Base-by-base conservation (phyloP, 495 filamentous ascomycete species). In the Penicillium angulare region DNA sequence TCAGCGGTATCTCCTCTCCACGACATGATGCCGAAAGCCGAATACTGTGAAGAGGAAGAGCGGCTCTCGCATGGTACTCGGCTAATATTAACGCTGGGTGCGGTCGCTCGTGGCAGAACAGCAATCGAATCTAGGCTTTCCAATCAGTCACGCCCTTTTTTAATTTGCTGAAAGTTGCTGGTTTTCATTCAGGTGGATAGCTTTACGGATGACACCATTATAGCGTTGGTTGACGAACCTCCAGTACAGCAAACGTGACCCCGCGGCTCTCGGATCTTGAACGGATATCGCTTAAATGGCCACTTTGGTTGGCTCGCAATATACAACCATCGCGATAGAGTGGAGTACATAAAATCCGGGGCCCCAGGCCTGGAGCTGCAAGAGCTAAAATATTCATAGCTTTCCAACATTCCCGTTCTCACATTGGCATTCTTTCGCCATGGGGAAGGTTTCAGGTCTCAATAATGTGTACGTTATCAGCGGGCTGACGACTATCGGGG, bases 321-420 rank as follows among this genome's bases (percentile, higher is more conserved):
- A 5, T 26, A 27, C 29, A 56, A 21, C 17, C 24, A 20, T 23
- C 38, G 7, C 36, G 17, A 43, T 17, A n/a, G 32, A 23, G 53
- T 53, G 57, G 52, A 60, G 53, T 44, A 56, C 35, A 52, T 56
- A 56, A 56, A 56, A 52, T 60, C 53, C 48, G 53, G 57, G 49
- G 57, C 38, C 52, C 57, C 57, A 47, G 53, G 33, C 29, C 17
- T 32, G 15, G 38, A n/a, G n/a, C n/a, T n/a, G n/a, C n/a, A n/a
- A n/a, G 38, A 41, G 22, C 7, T 15, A 43, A 13, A 12, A 23
- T 20, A 24, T 24, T 16, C 20, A 35, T 7, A 35, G 24, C 33
- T 27, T 29, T 36, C 3, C 27, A 12, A n/a, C n/a, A 29, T 13
- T 43, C 43, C 43, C 41, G 31, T 22, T 15, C 42, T 24, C 27